Base-by-base conservation (phyloP, 2,329 filamentous ascomycete genomes). In the Balansia obtecta region DNA sequence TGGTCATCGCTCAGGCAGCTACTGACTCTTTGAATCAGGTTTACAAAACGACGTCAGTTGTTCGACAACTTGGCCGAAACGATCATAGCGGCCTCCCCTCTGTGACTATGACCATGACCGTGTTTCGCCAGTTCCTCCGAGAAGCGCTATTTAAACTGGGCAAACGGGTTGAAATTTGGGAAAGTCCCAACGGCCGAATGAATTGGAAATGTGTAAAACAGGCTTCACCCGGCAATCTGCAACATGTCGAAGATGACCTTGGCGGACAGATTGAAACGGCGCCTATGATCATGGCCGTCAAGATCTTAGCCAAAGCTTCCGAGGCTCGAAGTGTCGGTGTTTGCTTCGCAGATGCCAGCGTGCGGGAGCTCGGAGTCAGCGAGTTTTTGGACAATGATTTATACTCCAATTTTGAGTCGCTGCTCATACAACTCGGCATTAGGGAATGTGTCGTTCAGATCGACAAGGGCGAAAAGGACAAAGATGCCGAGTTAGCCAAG, bases 311-410 rank as follows among this genome's bases (percentile, higher is more conserved):
- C n/a, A 94, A 86, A 63, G 87, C 88, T 1, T 79, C 79, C 0
- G 91, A 97, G 65, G 87, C 85, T 6, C 79, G 93, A 44, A 87
- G 79, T 56, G 85, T 98, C 0, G 93, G 93, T 9, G 91, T 98
- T 5, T 97, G 93, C 68, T 98, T 98, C 63, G 94, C 93, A 8
- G 93, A 98, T 72, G 93, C 94, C 1, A 96, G 88, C 57, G 91
- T 97, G 27, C 79, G 93, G 48, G 93, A 98, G 71, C 77, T 98
- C 2, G 93, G 93, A 9, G 89, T 98, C 49, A 95, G 88, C 72
- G 94, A 98, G 64, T 98, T 98, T 57, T 79, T 95, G n/a, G 93
- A 98, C 73, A 98, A 97, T 62, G 93, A 98, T 63, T 75, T 96
- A 10, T 98, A 94, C 71, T 97, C 91, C 48, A 98, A 98, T 65